Conservation (phyloP, 2,329 filamentous ascomycete species). For the Diplodia sapinea region DNA sequence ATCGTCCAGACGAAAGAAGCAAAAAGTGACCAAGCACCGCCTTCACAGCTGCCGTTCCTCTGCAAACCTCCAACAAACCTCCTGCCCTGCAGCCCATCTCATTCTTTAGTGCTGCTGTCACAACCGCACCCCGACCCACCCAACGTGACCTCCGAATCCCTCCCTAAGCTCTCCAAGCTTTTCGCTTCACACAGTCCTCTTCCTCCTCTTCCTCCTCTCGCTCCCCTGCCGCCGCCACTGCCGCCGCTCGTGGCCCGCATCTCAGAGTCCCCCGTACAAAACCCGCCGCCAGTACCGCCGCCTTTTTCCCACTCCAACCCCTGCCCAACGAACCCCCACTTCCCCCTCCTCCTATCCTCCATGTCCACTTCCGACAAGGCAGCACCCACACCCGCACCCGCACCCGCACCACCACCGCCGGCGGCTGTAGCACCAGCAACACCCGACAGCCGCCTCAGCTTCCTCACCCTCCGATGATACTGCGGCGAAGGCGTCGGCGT, state of each 20-base stretch:
- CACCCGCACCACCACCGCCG: background rate
- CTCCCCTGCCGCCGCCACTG: background rate
- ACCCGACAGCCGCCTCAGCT: background rate
- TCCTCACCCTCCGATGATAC: background rate
- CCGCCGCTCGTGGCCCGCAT: conserved; percentile 34
- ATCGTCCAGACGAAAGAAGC: conserved; percentile 16
- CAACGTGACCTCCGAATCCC: conserved; percentile 21
- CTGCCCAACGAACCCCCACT: background rate
- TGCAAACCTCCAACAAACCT: background rate
- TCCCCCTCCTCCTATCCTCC: background rate
- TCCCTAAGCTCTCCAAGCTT: background rate
- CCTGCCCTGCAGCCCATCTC: background rate
- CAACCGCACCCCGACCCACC: background rate
- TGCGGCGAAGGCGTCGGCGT: background rate
- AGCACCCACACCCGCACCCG: background rate
- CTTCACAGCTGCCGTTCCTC: background rate
- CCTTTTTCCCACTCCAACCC: conserved; percentile 13
- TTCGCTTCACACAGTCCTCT: background rate
- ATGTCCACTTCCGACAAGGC: background rate
- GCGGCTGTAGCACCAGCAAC: background rate
- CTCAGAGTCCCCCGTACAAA: conserved; percentile 34
- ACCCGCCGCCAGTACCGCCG: conserved; percentile 3
- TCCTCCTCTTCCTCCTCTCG: background rate
- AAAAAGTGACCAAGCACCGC: background rate
- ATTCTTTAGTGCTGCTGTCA: background rate